phyloP scores from a whole-genome alignment of 1,284 basidiomycete species.

The Melampsora occidentalis region DNA sequence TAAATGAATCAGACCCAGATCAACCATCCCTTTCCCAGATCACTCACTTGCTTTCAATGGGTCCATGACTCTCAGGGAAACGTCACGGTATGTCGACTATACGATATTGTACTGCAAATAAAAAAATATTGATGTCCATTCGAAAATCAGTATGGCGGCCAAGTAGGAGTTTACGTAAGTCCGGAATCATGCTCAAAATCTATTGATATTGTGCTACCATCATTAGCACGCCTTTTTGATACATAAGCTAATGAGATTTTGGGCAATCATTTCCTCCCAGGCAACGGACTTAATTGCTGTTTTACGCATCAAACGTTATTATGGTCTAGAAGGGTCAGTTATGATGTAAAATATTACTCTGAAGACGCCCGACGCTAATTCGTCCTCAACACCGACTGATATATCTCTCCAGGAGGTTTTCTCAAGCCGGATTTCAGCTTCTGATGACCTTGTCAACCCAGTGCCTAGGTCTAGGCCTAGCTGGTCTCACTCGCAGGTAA shows the following conservation, averaged over 20 bases:
- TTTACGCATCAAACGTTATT: constrained; percentile 37
- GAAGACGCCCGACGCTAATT: no score
- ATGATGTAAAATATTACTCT: neutral
- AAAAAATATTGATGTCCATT: constrained; percentile 3
- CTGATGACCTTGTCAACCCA: constrained; percentile 57
- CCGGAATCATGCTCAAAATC: neutral
- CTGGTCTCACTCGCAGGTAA: constrained; percentile 57
- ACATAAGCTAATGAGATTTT: neutral
- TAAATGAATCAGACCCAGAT: neutral
- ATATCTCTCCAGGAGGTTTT: constrained; percentile 4
- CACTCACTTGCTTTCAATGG: no score
- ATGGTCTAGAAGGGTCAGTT: constrained; percentile 25
- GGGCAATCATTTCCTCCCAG: neutral
- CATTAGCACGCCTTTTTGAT: neutral
- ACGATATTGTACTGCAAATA: neutral
- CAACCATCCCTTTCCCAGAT: no score
- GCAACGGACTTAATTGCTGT: constrained; percentile 40
- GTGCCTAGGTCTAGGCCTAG: constrained; percentile 58
- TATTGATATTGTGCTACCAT: no score
- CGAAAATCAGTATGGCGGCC: constrained; percentile 24
- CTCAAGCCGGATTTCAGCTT: constrained; percentile 45
- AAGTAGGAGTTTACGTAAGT: constrained; percentile 39
- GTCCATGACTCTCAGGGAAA: constrained; percentile 20
- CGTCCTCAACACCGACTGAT: neutral
- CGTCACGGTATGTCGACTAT: constrained; percentile 22